Evolutionary conservation across 1,284 basidiomycete species (phyloP).

Genomic region (Rhodotorula sp.): DNA sequence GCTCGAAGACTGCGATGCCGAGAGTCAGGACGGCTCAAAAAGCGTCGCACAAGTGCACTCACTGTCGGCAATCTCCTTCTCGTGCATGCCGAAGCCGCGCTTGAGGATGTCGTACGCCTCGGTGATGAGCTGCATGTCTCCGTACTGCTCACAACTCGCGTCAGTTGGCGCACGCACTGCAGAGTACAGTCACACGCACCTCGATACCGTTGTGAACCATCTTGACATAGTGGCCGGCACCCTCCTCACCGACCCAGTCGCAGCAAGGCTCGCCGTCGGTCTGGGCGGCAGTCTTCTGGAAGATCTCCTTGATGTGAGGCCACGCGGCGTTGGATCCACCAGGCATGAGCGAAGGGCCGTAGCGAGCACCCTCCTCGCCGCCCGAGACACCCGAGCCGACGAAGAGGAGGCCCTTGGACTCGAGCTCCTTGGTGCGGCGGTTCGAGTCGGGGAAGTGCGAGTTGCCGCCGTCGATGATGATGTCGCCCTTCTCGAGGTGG

Average conservation of each 20-base stretch:
- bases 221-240: slow-evolving; percentile 93
- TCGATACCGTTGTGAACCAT: slow-evolving; percentile 95
- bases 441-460: slow-evolving; percentile 99
- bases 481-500: slow-evolving; percentile 68
- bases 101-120: slow-evolving; percentile 99
- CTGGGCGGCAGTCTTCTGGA: slow-evolving; percentile 96
- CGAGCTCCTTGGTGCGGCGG: slow-evolving; percentile 88
- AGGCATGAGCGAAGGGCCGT: slow-evolving; percentile 99
- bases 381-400: slow-evolving; percentile 99
- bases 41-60: slow-evolving; percentile 45
- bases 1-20: slow-evolving; percentile 47
- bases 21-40: not conserved
- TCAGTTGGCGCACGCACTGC: no score
- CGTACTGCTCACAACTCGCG: slow-evolving; percentile 61
- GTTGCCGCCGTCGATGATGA: slow-evolving; percentile 99
- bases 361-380: slow-evolving; percentile 97
- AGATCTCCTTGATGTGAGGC: slow-evolving; percentile 96
- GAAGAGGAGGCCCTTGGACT: slow-evolving; percentile 90
- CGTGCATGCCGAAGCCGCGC: slow-evolving; percentile 81
- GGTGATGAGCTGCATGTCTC: slow-evolving; percentile 99
- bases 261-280: slow-evolving; percentile 96
- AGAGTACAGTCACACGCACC: slow-evolving; percentile 7
- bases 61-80: slow-evolving; percentile 77
- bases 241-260: slow-evolving; percentile 98
- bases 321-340: slow-evolving; percentile 93